Percentiles rank a stretch among this genome's conserved stretches.
Evolutionary conservation across 306 rosid genomes (phyloP).

Genomic region (Prinsepia uniflora): DNA sequence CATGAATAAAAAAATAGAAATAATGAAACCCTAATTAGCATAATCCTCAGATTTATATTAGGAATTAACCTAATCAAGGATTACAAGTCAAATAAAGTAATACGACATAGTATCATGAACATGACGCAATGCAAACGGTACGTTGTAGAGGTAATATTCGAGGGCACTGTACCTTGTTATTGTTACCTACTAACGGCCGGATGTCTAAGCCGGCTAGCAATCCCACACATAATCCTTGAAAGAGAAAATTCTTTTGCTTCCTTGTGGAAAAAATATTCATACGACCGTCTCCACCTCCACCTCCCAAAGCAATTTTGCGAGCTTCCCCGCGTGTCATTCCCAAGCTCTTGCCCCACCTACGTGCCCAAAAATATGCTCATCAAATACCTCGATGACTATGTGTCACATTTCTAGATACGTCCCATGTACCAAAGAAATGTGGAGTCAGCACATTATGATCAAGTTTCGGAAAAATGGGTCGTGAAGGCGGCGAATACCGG

Average conservation of each 20-base stretch:
- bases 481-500: slow-evolving; percentile 35
- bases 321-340: slow-evolving; percentile 46
- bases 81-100: too few relatives aligned
- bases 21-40: too few relatives aligned
- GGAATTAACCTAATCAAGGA: too few relatives aligned
- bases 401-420: slow-evolving; percentile 39
- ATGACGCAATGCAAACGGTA: too few relatives aligned
- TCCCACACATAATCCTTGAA: slow-evolving; percentile 49
- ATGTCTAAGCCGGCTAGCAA: slow-evolving; percentile 32
- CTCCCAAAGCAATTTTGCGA: slow-evolving; percentile 44
- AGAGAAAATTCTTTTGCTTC: slow-evolving; percentile 62
- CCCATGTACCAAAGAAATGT: slow-evolving; percentile 46
- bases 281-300: slow-evolving; percentile 61
- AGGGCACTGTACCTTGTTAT: too few relatives aligned
- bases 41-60: too few relatives aligned
- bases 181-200: slow-evolving; percentile 18
- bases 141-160: too few relatives aligned
- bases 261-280: slow-evolving; percentile 56
- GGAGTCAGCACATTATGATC: slow-evolving; percentile 36
- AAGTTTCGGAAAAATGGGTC: slow-evolving; percentile 29
- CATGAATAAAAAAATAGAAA: too few relatives aligned
- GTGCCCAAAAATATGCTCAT: slow-evolving; percentile 47
- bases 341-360: slow-evolving; percentile 39
- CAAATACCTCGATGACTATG: slow-evolving; percentile 39
- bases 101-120: too few relatives aligned